Conservation (phyloP, 176 grass and related monocot species). For the Luzula sylvatica region DNA sequence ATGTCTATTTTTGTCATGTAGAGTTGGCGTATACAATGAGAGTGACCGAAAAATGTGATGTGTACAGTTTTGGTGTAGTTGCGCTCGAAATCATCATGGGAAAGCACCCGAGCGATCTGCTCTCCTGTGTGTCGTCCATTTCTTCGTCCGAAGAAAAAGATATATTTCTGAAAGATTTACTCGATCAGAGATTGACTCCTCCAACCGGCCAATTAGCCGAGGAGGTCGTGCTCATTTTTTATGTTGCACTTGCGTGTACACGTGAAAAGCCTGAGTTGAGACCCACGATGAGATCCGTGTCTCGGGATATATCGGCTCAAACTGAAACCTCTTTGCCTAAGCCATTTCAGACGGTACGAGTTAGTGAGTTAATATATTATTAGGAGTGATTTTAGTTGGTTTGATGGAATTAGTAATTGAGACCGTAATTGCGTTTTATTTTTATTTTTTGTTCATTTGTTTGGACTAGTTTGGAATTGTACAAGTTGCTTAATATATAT, state of each 20-base stretch:
- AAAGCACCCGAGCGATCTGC: slow-evolving; percentile 39
- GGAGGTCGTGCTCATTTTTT: slow-evolving; percentile 49
- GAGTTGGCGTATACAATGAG: slow-evolving; percentile 69
- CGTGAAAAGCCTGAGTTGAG: slow-evolving; percentile 37
- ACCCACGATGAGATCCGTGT: slow-evolving; percentile 53
- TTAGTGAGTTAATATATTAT: slow-evolving; percentile 26
- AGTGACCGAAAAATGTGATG: slow-evolving; percentile 79
- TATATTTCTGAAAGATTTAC: slow-evolving; percentile 35
- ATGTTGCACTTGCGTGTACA: slow-evolving; percentile 44
- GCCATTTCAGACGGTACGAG: slow-evolving; percentile 33
- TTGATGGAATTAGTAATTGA: not conserved
- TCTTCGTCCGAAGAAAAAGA: slow-evolving; percentile 39
- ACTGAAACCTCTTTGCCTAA: slow-evolving; percentile 37
- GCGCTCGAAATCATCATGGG: slow-evolving; percentile 63
- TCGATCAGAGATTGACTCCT: slow-evolving; percentile 36
- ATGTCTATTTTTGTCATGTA: slow-evolving; percentile 21
- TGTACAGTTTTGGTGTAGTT: slow-evolving; percentile 75
- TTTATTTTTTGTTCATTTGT: not conserved
- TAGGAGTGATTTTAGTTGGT: slow-evolving; percentile 25
- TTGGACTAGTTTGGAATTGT: too few species aligned
- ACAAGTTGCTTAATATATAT: slow-evolving; percentile 15
- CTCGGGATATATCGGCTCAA: slow-evolving; percentile 52
- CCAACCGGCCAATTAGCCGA: slow-evolving; percentile 41
- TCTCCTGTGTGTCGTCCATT: slow-evolving; percentile 24
- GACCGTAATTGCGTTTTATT: not conserved